A percentile compares a stretch with the other conserved stretches of the same genome.
These are phyloP conservation scores for Barnettozyma sucrosica DNA, from an alignment of 805 yeast genomes.

Conservation along the genomic window DNA sequence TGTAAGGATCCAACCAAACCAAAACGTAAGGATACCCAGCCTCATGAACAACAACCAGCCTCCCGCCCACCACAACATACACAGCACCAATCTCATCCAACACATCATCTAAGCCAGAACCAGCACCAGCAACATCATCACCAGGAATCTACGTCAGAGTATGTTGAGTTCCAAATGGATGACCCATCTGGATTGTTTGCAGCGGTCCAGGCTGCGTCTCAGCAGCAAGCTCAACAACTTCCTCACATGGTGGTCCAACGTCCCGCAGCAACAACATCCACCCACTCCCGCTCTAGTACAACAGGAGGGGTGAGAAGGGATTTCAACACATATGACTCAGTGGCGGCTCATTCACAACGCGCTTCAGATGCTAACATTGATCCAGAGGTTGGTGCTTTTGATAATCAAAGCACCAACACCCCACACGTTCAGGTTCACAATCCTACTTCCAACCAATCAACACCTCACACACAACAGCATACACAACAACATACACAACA, in stretches of 20 bases:
- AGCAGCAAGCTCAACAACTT: constrained; percentile 1
- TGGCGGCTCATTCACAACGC: constrained; percentile 37
- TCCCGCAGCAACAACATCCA: not conserved
- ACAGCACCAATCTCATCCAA: not conserved
- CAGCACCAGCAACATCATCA: not conserved
- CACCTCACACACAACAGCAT: constrained; percentile 2
- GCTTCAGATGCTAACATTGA: constrained; percentile 25
- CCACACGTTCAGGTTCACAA: not conserved
- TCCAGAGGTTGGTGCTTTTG: constrained; percentile 50
- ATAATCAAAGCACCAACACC: constrained; percentile 17
- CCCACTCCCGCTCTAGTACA: not conserved
- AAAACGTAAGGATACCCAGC: constrained; percentile 13
- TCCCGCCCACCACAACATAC: constrained; percentile 4
- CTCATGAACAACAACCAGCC: constrained; percentile 7
- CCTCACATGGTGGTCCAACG: not conserved
- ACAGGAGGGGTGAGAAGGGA: not conserved
- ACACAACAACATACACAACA: constrained; percentile 2
- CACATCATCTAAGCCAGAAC: not conserved
- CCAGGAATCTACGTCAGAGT: not conserved
- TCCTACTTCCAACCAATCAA: not conserved
- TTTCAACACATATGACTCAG: constrained; percentile 12
- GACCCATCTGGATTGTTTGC: constrained; percentile 35
- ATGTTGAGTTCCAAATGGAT: constrained; percentile 13
- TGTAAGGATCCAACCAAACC: constrained; percentile 38
- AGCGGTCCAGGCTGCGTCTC: constrained; percentile 54